Conservation (phyloP, 176 grass and related monocot species). For the Juncus inflexus region DNA sequence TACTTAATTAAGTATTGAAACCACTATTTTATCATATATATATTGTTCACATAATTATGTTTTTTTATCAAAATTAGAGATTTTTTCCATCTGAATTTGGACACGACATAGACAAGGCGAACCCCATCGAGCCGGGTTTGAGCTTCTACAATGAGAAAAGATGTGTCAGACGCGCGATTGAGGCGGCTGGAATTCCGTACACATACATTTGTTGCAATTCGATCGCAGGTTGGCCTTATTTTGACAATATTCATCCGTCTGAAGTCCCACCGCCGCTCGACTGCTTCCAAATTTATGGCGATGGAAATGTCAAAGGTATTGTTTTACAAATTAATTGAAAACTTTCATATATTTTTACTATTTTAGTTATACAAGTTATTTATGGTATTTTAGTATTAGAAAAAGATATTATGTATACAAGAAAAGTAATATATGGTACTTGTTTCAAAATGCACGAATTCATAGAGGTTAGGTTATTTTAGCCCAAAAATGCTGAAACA, state of each 20-base stretch:
- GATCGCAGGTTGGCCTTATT: constrained; percentile 73
- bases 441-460: too few relatives aligned
- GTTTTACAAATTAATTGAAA: not conserved
- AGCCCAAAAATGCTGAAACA: too few relatives aligned
- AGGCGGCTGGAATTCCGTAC: constrained; percentile 53
- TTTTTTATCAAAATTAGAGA: constrained; percentile 11
- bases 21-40: too few relatives aligned
- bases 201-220: constrained; percentile 84
- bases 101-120: constrained; percentile 76
- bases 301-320: constrained; percentile 56
- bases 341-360: too few relatives aligned
- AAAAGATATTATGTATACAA: too few relatives aligned
- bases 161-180: constrained; percentile 42
- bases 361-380: too few relatives aligned
- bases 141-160: constrained; percentile 59
- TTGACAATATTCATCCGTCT: constrained; percentile 62
- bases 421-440: too few relatives aligned
- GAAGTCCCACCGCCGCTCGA: constrained; percentile 56
- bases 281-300: constrained; percentile 71
- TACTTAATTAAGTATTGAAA: not conserved
- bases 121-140: constrained; percentile 50
- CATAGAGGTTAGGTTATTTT: too few relatives aligned
- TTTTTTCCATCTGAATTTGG: constrained; percentile 79
- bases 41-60: not conserved
- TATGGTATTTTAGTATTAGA: too few relatives aligned